These are phyloP conservation scores for Santalum album DNA, from an alignment of 164 flowering plant species.

Conservation along the genomic window DNA sequence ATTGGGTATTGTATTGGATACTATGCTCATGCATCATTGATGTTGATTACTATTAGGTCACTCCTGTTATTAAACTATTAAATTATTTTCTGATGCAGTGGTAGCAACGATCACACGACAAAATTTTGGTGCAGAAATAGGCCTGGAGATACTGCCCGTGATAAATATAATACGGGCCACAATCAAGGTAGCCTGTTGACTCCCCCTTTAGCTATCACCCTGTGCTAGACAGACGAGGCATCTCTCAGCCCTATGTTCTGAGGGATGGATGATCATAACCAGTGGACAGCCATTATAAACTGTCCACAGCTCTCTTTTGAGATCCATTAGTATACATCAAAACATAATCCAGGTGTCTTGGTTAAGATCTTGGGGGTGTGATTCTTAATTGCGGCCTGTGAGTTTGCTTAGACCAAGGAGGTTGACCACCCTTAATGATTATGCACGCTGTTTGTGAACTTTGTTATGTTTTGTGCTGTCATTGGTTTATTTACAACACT, in stretches of 20 bases:
- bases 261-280: too few relatives aligned
- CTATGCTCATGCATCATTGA: background rate
- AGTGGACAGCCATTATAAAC: too few relatives aligned
- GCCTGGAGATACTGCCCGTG: slow-evolving; percentile 90
- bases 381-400: too few relatives aligned
- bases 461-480: background rate
- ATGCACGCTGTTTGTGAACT: too few relatives aligned
- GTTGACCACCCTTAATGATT: too few relatives aligned
- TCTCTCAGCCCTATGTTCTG: background rate
- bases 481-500: background rate
- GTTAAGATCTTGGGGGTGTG: too few relatives aligned
- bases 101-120: slow-evolving; percentile 92
- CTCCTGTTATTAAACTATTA: background rate
- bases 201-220: background rate
- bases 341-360: too few relatives aligned
- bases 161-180: slow-evolving; percentile 55
- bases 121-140: slow-evolving; percentile 99
- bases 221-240: background rate
- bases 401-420: too few relatives aligned
- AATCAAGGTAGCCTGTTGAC: slow-evolving; percentile 47
- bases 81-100: slow-evolving; percentile 51
- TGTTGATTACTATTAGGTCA: background rate
- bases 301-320: too few relatives aligned
- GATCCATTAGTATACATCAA: too few relatives aligned
- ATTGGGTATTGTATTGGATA: too few relatives aligned